Base-by-base conservation (phyloP, 768 basidiomycete genomes). In the Daedaleopsis nitida region DNA sequence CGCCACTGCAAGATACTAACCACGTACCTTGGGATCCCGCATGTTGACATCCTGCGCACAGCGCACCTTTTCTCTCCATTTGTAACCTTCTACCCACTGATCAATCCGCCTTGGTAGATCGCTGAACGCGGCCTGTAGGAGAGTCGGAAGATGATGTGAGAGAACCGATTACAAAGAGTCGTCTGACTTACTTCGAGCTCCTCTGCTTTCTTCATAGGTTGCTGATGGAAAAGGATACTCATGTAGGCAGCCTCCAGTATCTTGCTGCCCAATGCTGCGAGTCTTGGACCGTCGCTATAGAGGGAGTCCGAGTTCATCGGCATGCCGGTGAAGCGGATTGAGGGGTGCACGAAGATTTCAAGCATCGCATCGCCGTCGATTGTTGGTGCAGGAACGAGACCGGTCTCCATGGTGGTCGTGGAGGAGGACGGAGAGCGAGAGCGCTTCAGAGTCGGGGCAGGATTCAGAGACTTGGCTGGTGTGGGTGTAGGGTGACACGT, bases 341-440 rank as follows among this genome's bases (percentile, higher is more conserved):
- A 88, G 66, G 74, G 80, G 69, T 92, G 89, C 13, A 87, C 89
- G 66, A 83, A 90, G 55, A 89, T 85, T 65, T 88, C 83, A 55
- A 91, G 80, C 65, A 86, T 75, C 39, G 84, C 74, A 53, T 87
- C 83, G 58, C 78, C 79, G 34, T 77, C 76, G 59, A 83, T 75
- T 69, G 76, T 78, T 48, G 84, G 88, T 83, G 70, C 23, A 75
- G 75, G 52, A 80, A 74, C 68, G 58, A 71, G 81, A 79, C 57
- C 74, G 66, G 70, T 34, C 51, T 55, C 59, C 62, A 67, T 61
- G 44, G 65, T 52, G 53, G 55, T 51, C 10, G 69, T 53, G 21
- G 68, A 47, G 55, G 54, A 49, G 13, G 69, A 59, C 23, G 69
- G 49, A 55, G 75, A 73, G 59, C 73, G 74, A 55, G 75, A 72